A percentile compares a stretch with the other conserved stretches of the same genome.
Evolutionary conservation across 257 asterid species (phyloP).

Genomic region (Solanum gandarillasii): DNA sequence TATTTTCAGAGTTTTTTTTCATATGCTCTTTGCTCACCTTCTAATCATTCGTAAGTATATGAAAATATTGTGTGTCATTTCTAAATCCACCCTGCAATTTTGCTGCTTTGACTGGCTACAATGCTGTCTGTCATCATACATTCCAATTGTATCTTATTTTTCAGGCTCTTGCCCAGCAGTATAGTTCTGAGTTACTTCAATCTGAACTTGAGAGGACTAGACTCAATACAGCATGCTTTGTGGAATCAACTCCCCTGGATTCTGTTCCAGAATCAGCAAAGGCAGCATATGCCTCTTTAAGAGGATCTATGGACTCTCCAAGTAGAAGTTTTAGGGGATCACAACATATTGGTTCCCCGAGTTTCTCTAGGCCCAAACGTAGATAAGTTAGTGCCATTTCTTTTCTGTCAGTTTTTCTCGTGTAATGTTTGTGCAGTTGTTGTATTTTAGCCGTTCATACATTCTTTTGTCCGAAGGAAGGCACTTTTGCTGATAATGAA

Average conservation of each 20-base stretch:
- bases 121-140: background rate
- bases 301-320: conserved; percentile 33
- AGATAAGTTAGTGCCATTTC: conserved; percentile 31
- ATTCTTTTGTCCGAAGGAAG: background rate
- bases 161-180: conserved; percentile 86
- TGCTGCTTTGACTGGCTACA: background rate
- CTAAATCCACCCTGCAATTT: background rate
- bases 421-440: background rate
- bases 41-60: background rate
- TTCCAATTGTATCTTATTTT: background rate
- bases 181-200: conserved; percentile 78
- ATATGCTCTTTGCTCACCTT: background rate
- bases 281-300: conserved; percentile 86
- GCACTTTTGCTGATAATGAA: background rate
- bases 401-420: background rate
- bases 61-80: background rate
- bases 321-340: conserved; percentile 57
- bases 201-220: conserved; percentile 87
- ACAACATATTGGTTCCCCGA: conserved; percentile 52
- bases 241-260: conserved; percentile 66
- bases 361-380: conserved; percentile 83
- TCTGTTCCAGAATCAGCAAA: conserved; percentile 90
- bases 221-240: conserved; percentile 90
- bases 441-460: background rate
- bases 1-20: background rate